Percentiles rank a stretch among this genome's conserved stretches.
phyloP scores from a whole-genome alignment of 139 green algal species.

The Closterium sp. region DNA sequence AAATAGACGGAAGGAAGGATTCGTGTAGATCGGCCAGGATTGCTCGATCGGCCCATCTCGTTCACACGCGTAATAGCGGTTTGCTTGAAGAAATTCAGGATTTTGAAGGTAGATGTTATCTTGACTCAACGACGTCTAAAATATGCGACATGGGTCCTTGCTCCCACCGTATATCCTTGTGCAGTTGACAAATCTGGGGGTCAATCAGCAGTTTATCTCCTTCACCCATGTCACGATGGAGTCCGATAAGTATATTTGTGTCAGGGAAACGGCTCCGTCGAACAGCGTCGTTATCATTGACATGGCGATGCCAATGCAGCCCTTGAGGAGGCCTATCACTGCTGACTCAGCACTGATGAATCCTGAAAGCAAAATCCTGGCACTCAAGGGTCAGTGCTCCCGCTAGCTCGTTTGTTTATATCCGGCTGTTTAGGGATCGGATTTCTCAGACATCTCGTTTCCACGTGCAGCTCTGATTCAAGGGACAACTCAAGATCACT shows the following conservation, averaged over 20 bases:
- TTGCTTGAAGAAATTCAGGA: not conserved
- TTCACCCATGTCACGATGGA: constrained; percentile 98
- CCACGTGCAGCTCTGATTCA: constrained; percentile 47
- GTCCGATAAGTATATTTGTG: constrained; percentile 94
- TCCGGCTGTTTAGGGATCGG: not conserved
- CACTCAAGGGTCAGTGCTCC: constrained; percentile 76
- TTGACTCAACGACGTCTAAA: not conserved
- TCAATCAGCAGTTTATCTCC: constrained; percentile 87
- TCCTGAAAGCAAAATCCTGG: constrained; percentile 88
- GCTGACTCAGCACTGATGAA: constrained; percentile 97
- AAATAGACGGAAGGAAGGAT: not conserved
- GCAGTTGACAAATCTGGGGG: constrained; percentile 85
- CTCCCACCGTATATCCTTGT: not conserved
- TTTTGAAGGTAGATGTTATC: not conserved
- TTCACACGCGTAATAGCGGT: not conserved
- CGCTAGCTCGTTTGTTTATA: not conserved
- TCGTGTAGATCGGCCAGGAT: not conserved
- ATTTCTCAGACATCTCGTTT: not conserved
- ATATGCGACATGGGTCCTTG: constrained; percentile 4
- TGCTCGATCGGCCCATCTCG: not conserved
- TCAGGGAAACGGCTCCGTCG: constrained; percentile 79
- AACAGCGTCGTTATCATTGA: constrained; percentile 90
- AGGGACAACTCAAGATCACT: constrained; percentile 58
- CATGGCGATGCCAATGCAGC: constrained; percentile 70
- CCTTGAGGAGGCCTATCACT: constrained; percentile 88